Evolutionary conservation across 2,329 filamentous ascomycete species (phyloP), one percentile per base, ranked within the genome.

Genomic region (Fusarium scirpi): DNA sequence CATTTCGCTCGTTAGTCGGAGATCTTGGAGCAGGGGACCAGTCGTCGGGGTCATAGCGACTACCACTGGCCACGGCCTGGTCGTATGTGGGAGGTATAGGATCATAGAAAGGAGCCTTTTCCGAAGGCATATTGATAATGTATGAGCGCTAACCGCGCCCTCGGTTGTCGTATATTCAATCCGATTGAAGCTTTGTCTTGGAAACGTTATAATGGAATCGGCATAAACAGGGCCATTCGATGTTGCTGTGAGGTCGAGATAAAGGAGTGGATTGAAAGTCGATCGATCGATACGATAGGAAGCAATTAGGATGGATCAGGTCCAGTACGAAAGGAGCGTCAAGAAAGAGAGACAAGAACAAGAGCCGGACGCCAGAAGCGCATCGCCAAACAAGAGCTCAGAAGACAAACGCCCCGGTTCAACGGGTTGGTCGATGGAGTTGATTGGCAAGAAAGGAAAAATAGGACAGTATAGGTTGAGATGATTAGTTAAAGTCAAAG

Each of bases 1-100:
- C 89, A 76, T 87, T 85, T 79, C 91, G 88, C 76, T 89, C 85
- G 76, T 87, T 85, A 75, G 74, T 68, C 29, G 78, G 75, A 29
- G 79, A 79, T 52, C 78, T 73, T 53, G 74, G 74, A 48, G 72
- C 69, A 38, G 72, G 66, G 27, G 74, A 66, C 78, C 79, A 80
- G 48, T 75, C 72, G 51, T 75, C 70, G 41, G 74, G 70, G 32
- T 77, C 73, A 64, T 77, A 77, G n/a, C 71, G 78, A 56, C 80
- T 81, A 57, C 77, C 69, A 51, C 74, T 76, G 44, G 81, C 81
- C 40, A 83, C 63, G 29, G 81, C 81, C 70, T 83, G 78, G 68
- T 83, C 81, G 76, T 83, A 83, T 15, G 80, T 81, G 44, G 81
- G 81, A 61, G 81, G 81, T 68, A 82, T 79, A 54, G 81, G 80